These are phyloP conservation scores for Hanseniaspora guilliermondii DNA, from an alignment of 805 yeast species.

Conservation along the genomic window DNA sequence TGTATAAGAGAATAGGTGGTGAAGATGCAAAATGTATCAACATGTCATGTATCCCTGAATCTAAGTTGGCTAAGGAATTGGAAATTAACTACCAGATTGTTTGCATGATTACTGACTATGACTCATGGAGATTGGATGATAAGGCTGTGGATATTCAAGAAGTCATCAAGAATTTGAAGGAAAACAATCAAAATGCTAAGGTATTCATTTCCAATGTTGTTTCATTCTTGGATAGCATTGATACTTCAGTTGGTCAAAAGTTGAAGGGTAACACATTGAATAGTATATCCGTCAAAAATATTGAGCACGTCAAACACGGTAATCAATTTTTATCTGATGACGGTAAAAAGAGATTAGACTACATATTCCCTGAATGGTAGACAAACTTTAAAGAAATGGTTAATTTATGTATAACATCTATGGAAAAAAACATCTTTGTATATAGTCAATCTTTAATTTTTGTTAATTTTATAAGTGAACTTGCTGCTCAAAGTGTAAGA, in stretches of 20 bases:
- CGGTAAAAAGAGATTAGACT: slow-evolving; percentile 69
- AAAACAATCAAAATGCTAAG: slow-evolving; percentile 80
- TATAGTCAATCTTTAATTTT: slow-evolving; percentile 2
- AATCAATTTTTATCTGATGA: slow-evolving; percentile 61
- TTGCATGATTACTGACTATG: slow-evolving; percentile 98
- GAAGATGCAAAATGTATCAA: slow-evolving; percentile 94
- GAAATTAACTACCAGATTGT: slow-evolving; percentile 95
- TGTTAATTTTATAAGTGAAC: slow-evolving; percentile 26
- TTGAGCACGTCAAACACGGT: neutral
- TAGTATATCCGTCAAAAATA: slow-evolving; percentile 56
- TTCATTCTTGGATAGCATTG: slow-evolving; percentile 46
- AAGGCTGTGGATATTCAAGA: slow-evolving; percentile 98
- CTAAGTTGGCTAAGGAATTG: slow-evolving; percentile 93
- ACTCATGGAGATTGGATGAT: slow-evolving; percentile 91
- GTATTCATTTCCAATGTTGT: slow-evolving; percentile 59
- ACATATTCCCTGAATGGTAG: slow-evolving; percentile 81
- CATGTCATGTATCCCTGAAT: slow-evolving; percentile 96
- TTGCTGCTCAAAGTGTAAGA: slow-evolving; percentile 28
- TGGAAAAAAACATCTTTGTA: neutral
- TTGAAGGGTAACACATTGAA: slow-evolving; percentile 66
- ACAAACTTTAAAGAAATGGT: slow-evolving; percentile 3
- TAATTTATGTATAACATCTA: neutral
- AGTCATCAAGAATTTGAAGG: slow-evolving; percentile 78
- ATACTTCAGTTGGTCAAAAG: slow-evolving; percentile 44
- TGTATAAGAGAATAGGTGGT: slow-evolving; percentile 46